Conservation (phyloP, 2,329 filamentous ascomycete species). For the Microdochium paspali region DNA sequence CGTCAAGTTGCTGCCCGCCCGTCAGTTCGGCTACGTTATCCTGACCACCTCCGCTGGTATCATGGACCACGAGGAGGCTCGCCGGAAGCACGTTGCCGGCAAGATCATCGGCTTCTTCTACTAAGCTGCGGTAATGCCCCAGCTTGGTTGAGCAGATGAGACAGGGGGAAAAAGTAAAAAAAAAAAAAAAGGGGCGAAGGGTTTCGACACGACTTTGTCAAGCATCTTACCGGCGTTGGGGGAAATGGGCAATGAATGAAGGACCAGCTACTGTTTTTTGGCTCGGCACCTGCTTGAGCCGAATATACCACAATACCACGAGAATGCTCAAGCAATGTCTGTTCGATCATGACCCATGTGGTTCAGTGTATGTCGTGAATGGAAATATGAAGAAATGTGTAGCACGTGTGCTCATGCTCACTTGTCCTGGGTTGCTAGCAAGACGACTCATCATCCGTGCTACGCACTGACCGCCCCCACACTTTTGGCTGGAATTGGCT, state of each 20-base stretch:
- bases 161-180: slow-evolving; percentile 4
- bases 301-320: slow-evolving; percentile 18
- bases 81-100: slow-evolving; percentile 97
- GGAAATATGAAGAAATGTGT: no score
- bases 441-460: no score
- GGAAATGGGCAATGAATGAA: slow-evolving; percentile 15
- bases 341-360: slow-evolving; percentile 2
- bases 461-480: no score
- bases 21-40: slow-evolving; percentile 99
- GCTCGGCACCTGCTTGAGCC: slow-evolving; percentile 5
- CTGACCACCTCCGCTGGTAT: slow-evolving; percentile 98
- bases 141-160: slow-evolving; percentile 18
- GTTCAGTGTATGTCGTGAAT: no score
- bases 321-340: slow-evolving; percentile 13
- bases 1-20: slow-evolving; percentile 94
- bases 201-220: not conserved
- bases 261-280: slow-evolving; percentile 10
- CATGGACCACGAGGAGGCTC: slow-evolving; percentile 99
- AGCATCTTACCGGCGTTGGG: slow-evolving; percentile 22
- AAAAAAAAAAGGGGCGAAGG: slow-evolving; percentile 4
- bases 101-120: slow-evolving; percentile 99
- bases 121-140: slow-evolving; percentile 38
- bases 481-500: no score
- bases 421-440: no score
- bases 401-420: no score